Conservation (phyloP, 176 grass and related monocot genomes). For the Areca catechu region DNA sequence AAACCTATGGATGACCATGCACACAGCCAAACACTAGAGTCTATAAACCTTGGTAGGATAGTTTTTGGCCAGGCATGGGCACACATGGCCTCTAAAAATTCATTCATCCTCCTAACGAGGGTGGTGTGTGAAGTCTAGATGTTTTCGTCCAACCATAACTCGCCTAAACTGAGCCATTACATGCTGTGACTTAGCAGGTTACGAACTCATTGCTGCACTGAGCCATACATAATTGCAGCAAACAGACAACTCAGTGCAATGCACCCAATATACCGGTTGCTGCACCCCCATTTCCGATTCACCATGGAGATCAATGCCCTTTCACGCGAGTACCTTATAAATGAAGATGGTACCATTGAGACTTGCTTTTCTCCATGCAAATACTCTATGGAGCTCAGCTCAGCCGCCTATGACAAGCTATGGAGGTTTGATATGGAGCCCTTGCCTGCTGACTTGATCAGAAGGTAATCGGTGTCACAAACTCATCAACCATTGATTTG, state of each 20-base stretch:
- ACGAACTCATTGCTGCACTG: constrained; percentile 66
- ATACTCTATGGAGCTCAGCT: constrained; percentile 61
- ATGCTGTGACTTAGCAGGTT: constrained; percentile 21
- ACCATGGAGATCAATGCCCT: constrained; percentile 90
- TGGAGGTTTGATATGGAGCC: constrained; percentile 83
- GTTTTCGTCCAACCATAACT: no score
- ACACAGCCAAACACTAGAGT: no score
- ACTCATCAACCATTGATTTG: no score
- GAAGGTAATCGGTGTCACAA: constrained; percentile 6
- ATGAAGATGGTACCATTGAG: constrained; percentile 67
- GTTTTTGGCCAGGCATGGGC: no score
- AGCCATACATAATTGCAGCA: constrained; percentile 76
- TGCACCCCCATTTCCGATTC: constrained; percentile 91
- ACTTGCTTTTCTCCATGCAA: constrained; percentile 40
- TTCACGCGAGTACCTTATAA: constrained; percentile 52
- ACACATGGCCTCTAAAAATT: no score
- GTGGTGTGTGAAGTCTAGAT: no score
- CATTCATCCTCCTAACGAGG: no score
- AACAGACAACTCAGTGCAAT: constrained; percentile 77
- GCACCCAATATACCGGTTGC: constrained; percentile 67
- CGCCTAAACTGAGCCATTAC: no score
- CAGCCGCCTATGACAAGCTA: constrained; percentile 39
- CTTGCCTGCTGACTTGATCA: constrained; percentile 61
- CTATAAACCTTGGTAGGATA: no score
- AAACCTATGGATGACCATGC: no score